Conservation (phyloP, 2,329 filamentous ascomycete species). For the Aspergillus piperis region DNA sequence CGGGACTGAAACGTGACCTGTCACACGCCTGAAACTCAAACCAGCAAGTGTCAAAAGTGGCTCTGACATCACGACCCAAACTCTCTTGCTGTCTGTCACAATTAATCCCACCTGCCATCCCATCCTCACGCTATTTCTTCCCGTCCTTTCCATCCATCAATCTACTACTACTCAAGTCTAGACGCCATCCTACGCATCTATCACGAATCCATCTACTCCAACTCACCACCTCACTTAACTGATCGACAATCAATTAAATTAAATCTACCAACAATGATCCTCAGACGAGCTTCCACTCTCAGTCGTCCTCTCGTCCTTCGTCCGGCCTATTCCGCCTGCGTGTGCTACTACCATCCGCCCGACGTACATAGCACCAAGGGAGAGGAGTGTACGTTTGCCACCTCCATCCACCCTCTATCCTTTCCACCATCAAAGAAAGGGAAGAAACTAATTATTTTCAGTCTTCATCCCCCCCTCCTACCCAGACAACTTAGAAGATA, state of each 20-base stretch:
- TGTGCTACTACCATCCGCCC: background rate
- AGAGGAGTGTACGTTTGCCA: constrained; percentile 10
- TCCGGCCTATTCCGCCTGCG: background rate
- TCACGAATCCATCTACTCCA: background rate
- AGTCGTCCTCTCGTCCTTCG: background rate
- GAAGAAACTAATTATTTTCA: background rate
- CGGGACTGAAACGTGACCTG: background rate
- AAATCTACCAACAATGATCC: background rate
- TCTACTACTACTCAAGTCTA: background rate
- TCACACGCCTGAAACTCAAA: background rate
- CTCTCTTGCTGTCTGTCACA: background rate
- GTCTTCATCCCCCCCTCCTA: constrained; percentile 16
- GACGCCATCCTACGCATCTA: background rate
- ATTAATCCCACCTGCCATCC: background rate
- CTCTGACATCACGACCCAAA: background rate
- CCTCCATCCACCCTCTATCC: background rate
- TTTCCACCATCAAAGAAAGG: background rate
- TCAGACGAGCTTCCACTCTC: background rate
- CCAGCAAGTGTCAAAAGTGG: background rate
- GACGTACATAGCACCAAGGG: constrained; percentile 9
- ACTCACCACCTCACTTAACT: background rate
- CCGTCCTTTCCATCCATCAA: background rate
- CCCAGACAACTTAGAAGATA: constrained; percentile 15
- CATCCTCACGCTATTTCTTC: background rate
- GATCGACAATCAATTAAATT: too few relatives aligned